These are phyloP conservation scores for Aphanomyces euteiches DNA, from an alignment of 352 stramenopile species.

Conservation along the genomic window DNA sequence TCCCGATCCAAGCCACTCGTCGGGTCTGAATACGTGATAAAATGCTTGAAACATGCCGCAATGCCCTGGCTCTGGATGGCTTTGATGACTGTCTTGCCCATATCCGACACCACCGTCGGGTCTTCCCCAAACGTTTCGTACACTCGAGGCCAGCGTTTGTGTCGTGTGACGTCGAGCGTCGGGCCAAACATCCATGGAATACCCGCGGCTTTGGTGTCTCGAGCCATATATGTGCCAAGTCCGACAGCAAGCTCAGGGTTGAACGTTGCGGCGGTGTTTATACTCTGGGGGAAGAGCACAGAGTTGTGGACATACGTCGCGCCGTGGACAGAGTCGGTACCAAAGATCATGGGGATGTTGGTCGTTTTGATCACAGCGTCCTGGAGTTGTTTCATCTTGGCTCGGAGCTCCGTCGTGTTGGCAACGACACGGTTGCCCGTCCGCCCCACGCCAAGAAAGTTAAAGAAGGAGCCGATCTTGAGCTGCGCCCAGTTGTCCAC, in stretches of 20 bases:
- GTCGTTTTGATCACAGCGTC: conserved; percentile 43
- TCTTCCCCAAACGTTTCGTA: conserved; percentile 86
- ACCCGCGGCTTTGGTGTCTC: conserved; percentile 55
- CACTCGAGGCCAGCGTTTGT: conserved; percentile 55
- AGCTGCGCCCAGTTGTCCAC: conserved; percentile 52
- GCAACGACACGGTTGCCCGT: conserved; percentile 36
- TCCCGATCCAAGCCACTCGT: conserved; percentile 65
- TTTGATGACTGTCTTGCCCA: conserved; percentile 45
- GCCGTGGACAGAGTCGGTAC: conserved; percentile 65
- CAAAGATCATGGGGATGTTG: conserved; percentile 41
- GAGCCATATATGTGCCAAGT: conserved; percentile 46
- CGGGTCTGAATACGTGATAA: conserved; percentile 39
- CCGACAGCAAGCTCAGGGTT: conserved; percentile 46
- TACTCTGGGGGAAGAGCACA: conserved; percentile 62
- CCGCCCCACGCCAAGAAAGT: conserved; percentile 37
- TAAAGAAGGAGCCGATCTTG: conserved; percentile 62
- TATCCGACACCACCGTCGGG: conserved; percentile 46
- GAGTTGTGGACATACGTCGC: conserved; percentile 53
- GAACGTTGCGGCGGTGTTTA: conserved; percentile 74
- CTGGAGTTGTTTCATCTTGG: conserved; percentile 48
- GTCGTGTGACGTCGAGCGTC: conserved; percentile 60
- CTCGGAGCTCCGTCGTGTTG: conserved; percentile 45
- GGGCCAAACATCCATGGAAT: conserved; percentile 78
- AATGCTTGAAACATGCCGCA: conserved; percentile 57
- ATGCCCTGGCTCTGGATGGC: conserved; percentile 39